Evolutionary conservation across 306 rosid species (phyloP), one percentile per base, ranked within the genome.

Genomic region (Dryas alaskensis): DNA sequence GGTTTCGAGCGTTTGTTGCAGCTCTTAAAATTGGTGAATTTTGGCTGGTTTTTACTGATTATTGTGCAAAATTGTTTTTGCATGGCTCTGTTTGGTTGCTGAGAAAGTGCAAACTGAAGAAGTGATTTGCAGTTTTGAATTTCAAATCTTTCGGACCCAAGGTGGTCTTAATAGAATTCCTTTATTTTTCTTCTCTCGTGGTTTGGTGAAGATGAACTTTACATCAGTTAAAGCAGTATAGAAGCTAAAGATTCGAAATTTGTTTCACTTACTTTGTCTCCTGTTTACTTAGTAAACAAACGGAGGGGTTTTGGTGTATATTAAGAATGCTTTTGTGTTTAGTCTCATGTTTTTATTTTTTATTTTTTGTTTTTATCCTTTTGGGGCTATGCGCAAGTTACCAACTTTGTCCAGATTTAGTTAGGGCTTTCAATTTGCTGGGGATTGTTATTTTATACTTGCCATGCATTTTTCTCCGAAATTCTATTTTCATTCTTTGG

Each of bases 1-100:
- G 92, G 98, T 76, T 88, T 79, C 77, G 65, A n/a, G 45, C 68
- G n/a, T 65, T 42, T 51, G 13, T 4, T 10, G 7, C 2, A 39
- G 47, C 37, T 25, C 44, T 44, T n/a, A 39, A 70, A 58, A 8
- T 10, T 68, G 61, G 66, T 75, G 70, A 53, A 11, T 37, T 75
- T 59, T 3, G 55, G 12, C 66, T 49, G 19, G 67, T 67, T 40
- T 78, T 7, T 72, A 14, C 60, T 65, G 13, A 47, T 57, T 69
- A 19, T 7, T 55, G 47, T 60, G 39, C 31, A 57, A 31, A 69
- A 19, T 69, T 79, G 17, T 44, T 59, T 9, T 11, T 7, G 6
- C 58, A 13, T 62, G 25, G 47, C 3, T 48, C 58, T 39, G 65
- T 68, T 69, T 80, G 78, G 70, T 37, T 65, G 64, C 46, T 5